Percentiles rank a stretch among this genome's conserved stretches.
phyloP scores from a whole-genome alignment of 768 basidiomycete genomes.

The Aureoboletus auriporus region DNA sequence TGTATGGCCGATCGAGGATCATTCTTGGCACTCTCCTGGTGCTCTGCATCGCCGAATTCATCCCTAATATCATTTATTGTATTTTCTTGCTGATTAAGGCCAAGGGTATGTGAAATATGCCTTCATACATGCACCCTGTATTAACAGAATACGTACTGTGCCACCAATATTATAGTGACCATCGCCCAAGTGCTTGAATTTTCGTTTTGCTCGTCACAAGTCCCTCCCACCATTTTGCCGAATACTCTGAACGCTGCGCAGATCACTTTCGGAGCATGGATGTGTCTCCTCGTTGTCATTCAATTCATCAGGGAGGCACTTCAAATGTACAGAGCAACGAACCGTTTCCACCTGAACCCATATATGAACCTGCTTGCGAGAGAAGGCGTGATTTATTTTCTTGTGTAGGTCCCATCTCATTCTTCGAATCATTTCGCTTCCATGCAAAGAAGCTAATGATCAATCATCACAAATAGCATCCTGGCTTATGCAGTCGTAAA shows the following conservation, averaged over 20 bases:
- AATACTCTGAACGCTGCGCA: neutral
- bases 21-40: neutral
- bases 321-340: neutral
- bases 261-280: neutral
- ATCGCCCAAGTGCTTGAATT: neutral
- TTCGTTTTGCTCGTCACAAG: neutral
- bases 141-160: neutral
- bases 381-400: neutral
- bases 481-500: too few species aligned
- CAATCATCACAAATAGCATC: too few species aligned
- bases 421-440: too few species aligned
- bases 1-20: neutral
- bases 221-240: neutral
- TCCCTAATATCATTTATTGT: neutral
- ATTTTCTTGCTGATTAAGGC: neutral
- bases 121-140: neutral
- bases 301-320: too few species aligned
- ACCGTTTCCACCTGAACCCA: neutral
- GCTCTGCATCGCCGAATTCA: neutral
- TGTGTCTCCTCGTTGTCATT: neutral
- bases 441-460: too few species aligned
- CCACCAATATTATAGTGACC: neutral
- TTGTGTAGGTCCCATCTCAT: neutral
- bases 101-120: neutral
- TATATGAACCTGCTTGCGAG: neutral